phyloP scores from a whole-genome alignment of 1,139 yeast species.

The Schizosaccharomyces versatilis region DNA sequence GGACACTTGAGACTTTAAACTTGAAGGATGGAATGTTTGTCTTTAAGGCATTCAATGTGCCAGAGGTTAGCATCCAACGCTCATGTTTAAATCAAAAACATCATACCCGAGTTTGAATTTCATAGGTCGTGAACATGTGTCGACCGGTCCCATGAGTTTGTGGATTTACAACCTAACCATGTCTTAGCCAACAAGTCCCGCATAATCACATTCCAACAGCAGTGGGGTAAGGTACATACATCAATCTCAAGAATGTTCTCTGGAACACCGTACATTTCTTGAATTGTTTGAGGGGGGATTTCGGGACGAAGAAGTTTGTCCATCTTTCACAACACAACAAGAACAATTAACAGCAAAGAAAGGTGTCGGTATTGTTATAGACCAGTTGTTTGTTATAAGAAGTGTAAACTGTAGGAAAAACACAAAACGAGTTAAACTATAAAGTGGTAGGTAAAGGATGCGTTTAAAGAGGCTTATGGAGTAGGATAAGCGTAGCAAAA shows the following conservation, averaged over 20 bases:
- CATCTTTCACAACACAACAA: background rate
- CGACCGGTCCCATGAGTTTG: conserved; percentile 54
- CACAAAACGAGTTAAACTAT: too few relatives aligned
- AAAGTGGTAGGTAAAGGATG: too few relatives aligned
- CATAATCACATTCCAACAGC: background rate
- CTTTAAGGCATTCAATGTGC: conserved; percentile 9
- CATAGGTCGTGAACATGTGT: conserved; percentile 72
- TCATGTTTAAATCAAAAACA: background rate
- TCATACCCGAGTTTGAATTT: conserved; percentile 50
- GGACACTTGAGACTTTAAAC: conserved; percentile 40
- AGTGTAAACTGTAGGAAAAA: too few relatives aligned
- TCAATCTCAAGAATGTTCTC: conserved; percentile 87
- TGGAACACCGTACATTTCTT: conserved; percentile 78
- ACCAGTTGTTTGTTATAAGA: too few relatives aligned
- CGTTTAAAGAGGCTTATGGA: too few relatives aligned
- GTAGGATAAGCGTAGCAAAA: too few relatives aligned
- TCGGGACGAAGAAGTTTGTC: conserved; percentile 5
- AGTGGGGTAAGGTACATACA: conserved; percentile 22
- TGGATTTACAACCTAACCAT: conserved; percentile 35
- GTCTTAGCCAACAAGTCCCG: background rate
- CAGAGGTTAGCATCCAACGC: background rate
- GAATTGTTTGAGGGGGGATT: conserved; percentile 36
- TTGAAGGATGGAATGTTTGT: conserved; percentile 61
- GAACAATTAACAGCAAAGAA: too few relatives aligned
- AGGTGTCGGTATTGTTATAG: too few relatives aligned